Percentiles rank a stretch among this genome's conserved stretches.
Evolutionary conservation across 441 rosid genomes (phyloP).

Genomic region (Arabidopsis hybrid): DNA sequence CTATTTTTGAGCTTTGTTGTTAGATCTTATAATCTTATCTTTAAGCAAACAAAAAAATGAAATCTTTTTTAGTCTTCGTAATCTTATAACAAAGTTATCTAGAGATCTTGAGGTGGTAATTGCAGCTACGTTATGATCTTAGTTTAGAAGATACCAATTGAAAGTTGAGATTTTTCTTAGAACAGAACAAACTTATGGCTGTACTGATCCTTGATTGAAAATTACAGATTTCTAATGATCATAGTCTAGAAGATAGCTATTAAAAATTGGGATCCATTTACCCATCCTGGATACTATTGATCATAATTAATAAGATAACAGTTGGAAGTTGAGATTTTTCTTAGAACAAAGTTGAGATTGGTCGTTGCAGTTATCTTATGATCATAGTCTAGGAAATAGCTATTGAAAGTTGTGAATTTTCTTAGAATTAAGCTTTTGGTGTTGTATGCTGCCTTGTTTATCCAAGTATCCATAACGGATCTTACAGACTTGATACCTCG

Average conservation of each 20-base stretch:
- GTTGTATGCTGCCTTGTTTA: no score
- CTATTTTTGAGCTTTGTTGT: background rate
- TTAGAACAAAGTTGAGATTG: background rate
- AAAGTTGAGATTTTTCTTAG: background rate
- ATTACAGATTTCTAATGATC: no score
- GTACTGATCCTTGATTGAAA: no score
- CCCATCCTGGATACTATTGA: background rate
- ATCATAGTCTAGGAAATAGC: background rate
- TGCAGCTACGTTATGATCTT: background rate
- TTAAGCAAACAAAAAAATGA: background rate
- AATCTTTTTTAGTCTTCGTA: background rate
- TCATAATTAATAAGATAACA: background rate
- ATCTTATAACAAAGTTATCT: background rate
- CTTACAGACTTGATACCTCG: no score
- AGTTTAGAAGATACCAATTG: background rate
- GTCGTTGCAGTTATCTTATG: background rate
- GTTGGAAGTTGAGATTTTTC: conserved; percentile 16
- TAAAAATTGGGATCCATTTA: no score
- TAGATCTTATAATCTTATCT: conserved; percentile 24
- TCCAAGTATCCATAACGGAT: no score
- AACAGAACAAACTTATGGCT: background rate
- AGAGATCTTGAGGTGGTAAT: conserved; percentile 21
- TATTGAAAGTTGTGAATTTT: background rate
- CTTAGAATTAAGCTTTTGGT: background rate
- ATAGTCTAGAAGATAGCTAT: no score